Percentiles rank a stretch among this genome's conserved stretches.
Evolutionary conservation across 2,329 filamentous ascomycete genomes (phyloP).

Genomic region (Microascus cirrosus): DNA sequence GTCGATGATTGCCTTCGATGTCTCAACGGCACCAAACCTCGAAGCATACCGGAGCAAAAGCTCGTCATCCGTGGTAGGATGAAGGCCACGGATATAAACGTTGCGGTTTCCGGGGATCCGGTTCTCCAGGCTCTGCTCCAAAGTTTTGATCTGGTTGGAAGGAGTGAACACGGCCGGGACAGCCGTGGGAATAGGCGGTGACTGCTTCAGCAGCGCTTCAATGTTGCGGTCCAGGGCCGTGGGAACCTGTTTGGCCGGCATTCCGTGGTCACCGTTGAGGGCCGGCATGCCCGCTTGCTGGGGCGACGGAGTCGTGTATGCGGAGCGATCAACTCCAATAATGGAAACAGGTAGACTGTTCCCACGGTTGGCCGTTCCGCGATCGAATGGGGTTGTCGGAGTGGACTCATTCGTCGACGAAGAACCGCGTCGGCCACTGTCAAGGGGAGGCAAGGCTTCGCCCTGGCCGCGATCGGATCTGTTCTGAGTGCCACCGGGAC

Average conservation of each 20-base stretch:
- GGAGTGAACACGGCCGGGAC: slow-evolving; percentile 85
- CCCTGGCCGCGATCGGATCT: slow-evolving; percentile 34
- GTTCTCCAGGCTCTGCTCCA: slow-evolving; percentile 91
- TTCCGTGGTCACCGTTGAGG: slow-evolving; percentile 24
- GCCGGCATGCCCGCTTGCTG: slow-evolving; percentile 38
- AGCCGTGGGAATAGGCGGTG: slow-evolving; percentile 76
- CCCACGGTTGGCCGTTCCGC: slow-evolving; percentile 45
- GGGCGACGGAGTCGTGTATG: slow-evolving; percentile 57
- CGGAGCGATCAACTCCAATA: slow-evolving; percentile 44
- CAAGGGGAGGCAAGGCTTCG: slow-evolving; percentile 45
- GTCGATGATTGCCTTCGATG: slow-evolving; percentile 98
- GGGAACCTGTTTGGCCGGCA: slow-evolving; percentile 28
- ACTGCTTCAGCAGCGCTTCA: slow-evolving; percentile 57
- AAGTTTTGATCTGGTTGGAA: slow-evolving; percentile 73
- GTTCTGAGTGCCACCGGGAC: slow-evolving; percentile 29
- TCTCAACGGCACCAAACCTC: slow-evolving; percentile 88
- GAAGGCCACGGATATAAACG: slow-evolving; percentile 93
- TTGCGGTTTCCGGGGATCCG: slow-evolving; percentile 87
- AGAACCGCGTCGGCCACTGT: slow-evolving; percentile 51
- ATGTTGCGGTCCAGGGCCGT: slow-evolving; percentile 37
- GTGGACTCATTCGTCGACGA: slow-evolving; percentile 59
- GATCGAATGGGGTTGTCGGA: slow-evolving; percentile 55
- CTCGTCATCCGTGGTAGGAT: slow-evolving; percentile 90
- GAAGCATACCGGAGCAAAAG: slow-evolving; percentile 71
- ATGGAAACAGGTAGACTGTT: slow-evolving; percentile 46